Evolutionary conservation across 2,329 filamentous ascomycete genomes (phyloP).

Genomic region (Neurospora sp.): DNA sequence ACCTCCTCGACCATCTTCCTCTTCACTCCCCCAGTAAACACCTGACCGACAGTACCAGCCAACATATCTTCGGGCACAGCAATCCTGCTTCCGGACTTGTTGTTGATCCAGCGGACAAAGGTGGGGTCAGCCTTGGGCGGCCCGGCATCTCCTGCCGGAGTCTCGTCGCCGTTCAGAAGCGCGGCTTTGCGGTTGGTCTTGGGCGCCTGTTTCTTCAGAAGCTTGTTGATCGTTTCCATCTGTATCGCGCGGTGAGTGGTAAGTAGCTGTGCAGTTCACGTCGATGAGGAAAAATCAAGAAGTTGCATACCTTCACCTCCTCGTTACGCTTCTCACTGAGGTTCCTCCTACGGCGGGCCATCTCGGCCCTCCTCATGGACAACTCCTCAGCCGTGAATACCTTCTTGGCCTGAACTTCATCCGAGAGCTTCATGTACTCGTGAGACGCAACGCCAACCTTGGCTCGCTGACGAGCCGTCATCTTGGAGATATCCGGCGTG

Average conservation of each 20-base stretch:
- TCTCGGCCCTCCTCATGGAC: slow-evolving; percentile 51
- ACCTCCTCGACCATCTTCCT: slow-evolving; percentile 48
- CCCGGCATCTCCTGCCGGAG: slow-evolving; percentile 31
- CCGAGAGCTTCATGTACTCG: slow-evolving; percentile 50
- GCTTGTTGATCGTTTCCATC: slow-evolving; percentile 88
- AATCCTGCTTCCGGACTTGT: slow-evolving; percentile 50
- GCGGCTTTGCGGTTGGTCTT: slow-evolving; percentile 53
- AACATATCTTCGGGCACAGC: slow-evolving; percentile 61
- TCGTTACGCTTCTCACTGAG: slow-evolving; percentile 56
- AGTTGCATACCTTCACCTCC: slow-evolving; percentile 45
- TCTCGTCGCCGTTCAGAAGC: slow-evolving; percentile 35
- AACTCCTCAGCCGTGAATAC: slow-evolving; percentile 51
- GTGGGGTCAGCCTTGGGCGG: slow-evolving; percentile 44
- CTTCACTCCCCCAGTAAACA: slow-evolving; percentile 37
- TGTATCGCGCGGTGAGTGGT: slow-evolving; percentile 23
- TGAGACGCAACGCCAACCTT: slow-evolving; percentile 46
- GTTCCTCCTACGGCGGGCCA: slow-evolving; percentile 51
- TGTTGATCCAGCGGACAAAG: slow-evolving; percentile 63
- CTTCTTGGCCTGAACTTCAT: slow-evolving; percentile 56
- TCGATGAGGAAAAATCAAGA: not conserved
- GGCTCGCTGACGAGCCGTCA: slow-evolving; percentile 51
- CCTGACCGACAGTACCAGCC: slow-evolving; percentile 46
- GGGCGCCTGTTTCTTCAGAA: slow-evolving; percentile 75
- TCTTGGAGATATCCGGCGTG: slow-evolving; percentile 45
- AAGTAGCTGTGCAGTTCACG: not conserved